A percentile compares a stretch with the other conserved stretches of the same genome.
Conservation (phyloP, 108 stramenopile species). For the Pseudonitzschia pungens region DNA sequence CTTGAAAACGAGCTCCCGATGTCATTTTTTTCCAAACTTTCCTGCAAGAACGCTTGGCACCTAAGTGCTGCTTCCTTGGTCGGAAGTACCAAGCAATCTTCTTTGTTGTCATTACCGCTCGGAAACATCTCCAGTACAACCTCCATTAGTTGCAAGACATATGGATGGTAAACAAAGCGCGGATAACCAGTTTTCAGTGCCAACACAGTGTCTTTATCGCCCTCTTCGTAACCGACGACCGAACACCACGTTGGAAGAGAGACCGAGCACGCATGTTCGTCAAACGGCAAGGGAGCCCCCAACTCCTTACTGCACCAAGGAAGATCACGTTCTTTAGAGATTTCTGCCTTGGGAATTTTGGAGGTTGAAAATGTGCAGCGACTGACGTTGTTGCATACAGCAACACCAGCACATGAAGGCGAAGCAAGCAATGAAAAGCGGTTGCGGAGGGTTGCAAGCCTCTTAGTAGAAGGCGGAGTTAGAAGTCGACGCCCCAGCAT, state of each 20-base stretch:
- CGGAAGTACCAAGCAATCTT: slow-evolving; percentile 64
- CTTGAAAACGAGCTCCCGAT: neutral
- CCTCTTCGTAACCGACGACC: slow-evolving; percentile 72
- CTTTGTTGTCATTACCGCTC: slow-evolving; percentile 13
- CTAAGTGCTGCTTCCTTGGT: slow-evolving; percentile 44
- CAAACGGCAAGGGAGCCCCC: slow-evolving; percentile 47
- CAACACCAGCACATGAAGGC: neutral
- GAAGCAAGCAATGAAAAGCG: neutral
- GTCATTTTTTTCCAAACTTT: slow-evolving; percentile 38
- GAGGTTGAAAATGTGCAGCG: neutral
- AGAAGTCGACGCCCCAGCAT: slow-evolving; percentile 4
- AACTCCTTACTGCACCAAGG: slow-evolving; percentile 35
- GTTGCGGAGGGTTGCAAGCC: neutral
- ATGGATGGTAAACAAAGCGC: slow-evolving; percentile 75
- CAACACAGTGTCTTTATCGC: slow-evolving; percentile 50
- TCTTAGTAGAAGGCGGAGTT: neutral
- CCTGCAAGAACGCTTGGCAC: slow-evolving; percentile 55
- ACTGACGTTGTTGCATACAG: no score
- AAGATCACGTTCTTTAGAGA: slow-evolving; percentile 13
- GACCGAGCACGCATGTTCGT: slow-evolving; percentile 65
- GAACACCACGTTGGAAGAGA: slow-evolving; percentile 57
- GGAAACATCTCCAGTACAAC: slow-evolving; percentile 32
- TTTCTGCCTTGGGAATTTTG: neutral
- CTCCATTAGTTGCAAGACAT: slow-evolving; percentile 48
- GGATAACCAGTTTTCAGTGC: slow-evolving; percentile 72